Evolutionary conservation across 306 rosid genomes (phyloP).

Genomic region (Ziziphus jujuba): DNA sequence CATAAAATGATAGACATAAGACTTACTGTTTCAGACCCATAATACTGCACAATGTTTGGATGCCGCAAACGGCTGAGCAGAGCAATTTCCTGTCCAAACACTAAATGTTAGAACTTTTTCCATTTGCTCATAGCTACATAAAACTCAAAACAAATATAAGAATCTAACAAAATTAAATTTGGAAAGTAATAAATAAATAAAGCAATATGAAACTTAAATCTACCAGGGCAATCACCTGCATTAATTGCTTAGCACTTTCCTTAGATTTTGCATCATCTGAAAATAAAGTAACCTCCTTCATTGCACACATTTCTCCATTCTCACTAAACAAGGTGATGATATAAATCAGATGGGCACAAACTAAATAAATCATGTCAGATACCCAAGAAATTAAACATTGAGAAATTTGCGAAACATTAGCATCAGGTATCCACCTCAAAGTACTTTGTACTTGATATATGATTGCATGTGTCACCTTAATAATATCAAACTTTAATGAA

Average conservation of each 20-base stretch:
- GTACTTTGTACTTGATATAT: background rate
- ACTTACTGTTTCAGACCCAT: constrained; percentile 90
- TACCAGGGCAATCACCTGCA: constrained; percentile 58
- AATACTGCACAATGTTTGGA: constrained; percentile 95
- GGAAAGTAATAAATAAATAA: background rate
- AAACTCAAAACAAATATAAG: constrained; percentile 32
- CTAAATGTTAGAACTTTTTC: constrained; percentile 30
- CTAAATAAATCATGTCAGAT: background rate
- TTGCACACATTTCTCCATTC: constrained; percentile 98
- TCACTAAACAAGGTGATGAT: constrained; percentile 53
- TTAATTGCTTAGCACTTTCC: constrained; percentile 95
- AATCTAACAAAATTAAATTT: constrained; percentile 7
- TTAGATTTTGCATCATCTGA: constrained; percentile 94
- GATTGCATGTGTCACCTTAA: background rate
- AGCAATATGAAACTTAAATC: constrained; percentile 1
- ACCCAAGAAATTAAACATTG: constrained; percentile 1
- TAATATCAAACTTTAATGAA: background rate
- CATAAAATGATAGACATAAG: constrained; percentile 6
- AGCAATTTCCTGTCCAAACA: constrained; percentile 76
- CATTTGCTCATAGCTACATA: constrained; percentile 6
- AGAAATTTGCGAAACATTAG: background rate
- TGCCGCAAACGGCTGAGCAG: constrained; percentile 90
- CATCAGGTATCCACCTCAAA: background rate
- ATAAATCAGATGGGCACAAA: constrained; percentile 18
- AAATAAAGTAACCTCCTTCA: constrained; percentile 98